phyloP scores from a whole-genome alignment of 768 basidiomycete genomes.

The Cubamyces sp. region DNA sequence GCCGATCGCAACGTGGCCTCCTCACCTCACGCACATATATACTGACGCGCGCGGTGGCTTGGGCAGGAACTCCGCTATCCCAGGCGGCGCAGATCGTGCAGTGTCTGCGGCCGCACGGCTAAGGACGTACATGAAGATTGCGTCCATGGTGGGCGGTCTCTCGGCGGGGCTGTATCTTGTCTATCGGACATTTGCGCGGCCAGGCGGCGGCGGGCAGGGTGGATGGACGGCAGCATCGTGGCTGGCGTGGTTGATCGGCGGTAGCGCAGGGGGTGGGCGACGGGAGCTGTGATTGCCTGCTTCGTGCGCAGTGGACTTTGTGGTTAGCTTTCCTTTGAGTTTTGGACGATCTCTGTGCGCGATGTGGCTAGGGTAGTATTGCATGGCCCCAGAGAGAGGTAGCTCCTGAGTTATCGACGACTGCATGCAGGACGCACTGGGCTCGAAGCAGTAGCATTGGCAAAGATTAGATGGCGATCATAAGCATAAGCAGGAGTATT shows the following conservation, averaged over 20 bases:
- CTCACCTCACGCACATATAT: conserved; percentile 4
- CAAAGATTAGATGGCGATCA: not conserved
- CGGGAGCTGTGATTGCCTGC: conserved; percentile 43
- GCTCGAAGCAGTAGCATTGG: not conserved
- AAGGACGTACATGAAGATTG: conserved; percentile 71
- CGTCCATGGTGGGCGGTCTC: conserved; percentile 73
- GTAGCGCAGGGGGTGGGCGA: conserved; percentile 41
- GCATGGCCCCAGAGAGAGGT: conserved; percentile 4
- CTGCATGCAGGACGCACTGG: not conserved
- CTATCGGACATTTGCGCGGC: conserved; percentile 68
- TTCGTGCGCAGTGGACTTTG: not conserved
- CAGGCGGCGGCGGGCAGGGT: conserved; percentile 55
- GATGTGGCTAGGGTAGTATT: not conserved
- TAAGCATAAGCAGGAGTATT: not conserved
- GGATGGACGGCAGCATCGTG: conserved; percentile 59
- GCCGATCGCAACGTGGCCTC: conserved; percentile 17
- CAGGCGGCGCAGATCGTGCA: conserved; percentile 83
- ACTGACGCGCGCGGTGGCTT: conserved; percentile 17
- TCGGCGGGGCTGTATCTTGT: conserved; percentile 73
- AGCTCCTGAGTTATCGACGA: conserved; percentile 15
- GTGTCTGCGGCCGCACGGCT: conserved; percentile 70
- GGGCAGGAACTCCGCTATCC: conserved; percentile 40
- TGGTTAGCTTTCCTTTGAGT: not conserved
- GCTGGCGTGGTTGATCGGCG: conserved; percentile 68
- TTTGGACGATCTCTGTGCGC: conserved; percentile 5